phyloP scores from a whole-genome alignment of 805 yeast genomes.

The Clavispora vitiphila region DNA sequence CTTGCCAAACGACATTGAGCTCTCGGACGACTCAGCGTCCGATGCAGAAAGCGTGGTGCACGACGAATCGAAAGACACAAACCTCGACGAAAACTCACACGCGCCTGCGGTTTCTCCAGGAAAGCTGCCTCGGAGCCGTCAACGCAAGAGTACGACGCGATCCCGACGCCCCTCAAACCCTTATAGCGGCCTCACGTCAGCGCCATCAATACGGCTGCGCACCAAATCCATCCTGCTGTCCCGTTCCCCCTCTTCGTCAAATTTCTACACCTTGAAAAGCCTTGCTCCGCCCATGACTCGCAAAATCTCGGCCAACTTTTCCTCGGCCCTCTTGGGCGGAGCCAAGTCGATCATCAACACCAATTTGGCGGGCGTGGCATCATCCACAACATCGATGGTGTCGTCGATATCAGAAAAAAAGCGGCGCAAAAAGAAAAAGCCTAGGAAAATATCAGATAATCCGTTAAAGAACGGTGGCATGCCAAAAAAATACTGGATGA shows the following conservation, averaged over 20 bases:
- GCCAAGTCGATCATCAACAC: constrained; percentile 32
- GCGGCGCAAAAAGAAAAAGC: constrained; percentile 24
- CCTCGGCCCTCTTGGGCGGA: constrained; percentile 32
- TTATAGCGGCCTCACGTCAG: background rate
- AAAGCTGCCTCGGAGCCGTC: background rate
- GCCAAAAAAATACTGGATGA: constrained; percentile 89
- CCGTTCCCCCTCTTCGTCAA: constrained; percentile 20
- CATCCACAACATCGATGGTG: constrained; percentile 30
- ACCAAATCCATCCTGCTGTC: background rate
- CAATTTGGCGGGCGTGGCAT: constrained; percentile 22
- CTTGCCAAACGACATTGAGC: constrained; percentile 43
- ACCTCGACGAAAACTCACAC: background rate
- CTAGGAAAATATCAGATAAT: constrained; percentile 30
- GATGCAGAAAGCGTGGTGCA: constrained; percentile 32
- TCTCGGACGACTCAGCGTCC: constrained; percentile 43
- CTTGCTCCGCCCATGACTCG: constrained; percentile 17
- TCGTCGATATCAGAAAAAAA: constrained; percentile 10
- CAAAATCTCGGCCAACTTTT: constrained; percentile 27
- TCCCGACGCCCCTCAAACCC: background rate
- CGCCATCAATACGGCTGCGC: background rate
- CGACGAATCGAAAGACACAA: constrained; percentile 1
- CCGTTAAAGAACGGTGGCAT: constrained; percentile 48
- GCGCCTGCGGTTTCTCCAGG: background rate
- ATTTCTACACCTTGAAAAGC: constrained; percentile 22
- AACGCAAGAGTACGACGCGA: background rate